phyloP scores from a whole-genome alignment of 257 asterid genomes.

The Jacaranda mimosifolia region DNA sequence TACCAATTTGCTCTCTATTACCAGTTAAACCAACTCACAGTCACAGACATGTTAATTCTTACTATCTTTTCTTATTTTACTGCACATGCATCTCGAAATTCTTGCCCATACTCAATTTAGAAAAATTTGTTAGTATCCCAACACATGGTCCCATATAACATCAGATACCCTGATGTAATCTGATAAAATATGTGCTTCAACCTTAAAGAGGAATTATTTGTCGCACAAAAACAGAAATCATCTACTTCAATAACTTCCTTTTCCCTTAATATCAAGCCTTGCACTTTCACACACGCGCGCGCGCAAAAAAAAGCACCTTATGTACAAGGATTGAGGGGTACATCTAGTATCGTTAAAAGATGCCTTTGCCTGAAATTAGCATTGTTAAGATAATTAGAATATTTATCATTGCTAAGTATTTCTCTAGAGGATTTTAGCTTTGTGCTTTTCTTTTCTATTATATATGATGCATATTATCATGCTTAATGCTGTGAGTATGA shows the following conservation, averaged over 20 bases:
- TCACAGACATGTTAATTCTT: background rate
- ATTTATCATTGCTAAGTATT: background rate
- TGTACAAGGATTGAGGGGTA: background rate
- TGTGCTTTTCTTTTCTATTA: background rate
- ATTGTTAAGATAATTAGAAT: slow-evolving; percentile 3
- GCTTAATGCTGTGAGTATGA: background rate
- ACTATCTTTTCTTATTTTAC: background rate
- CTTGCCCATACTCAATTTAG: background rate
- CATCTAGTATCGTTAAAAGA: background rate
- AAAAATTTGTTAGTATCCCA: background rate
- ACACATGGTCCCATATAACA: background rate
- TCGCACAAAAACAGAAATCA: background rate
- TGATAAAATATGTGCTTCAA: background rate
- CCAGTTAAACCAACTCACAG: background rate
- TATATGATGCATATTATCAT: background rate
- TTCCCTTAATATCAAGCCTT: background rate
- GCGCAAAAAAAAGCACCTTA: background rate
- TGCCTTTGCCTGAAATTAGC: background rate
- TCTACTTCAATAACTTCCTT: background rate
- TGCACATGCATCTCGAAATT: background rate
- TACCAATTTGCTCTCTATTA: background rate
- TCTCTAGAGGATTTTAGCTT: background rate
- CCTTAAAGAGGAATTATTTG: background rate
- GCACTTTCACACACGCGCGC: background rate
- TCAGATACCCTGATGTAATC: background rate